Base-by-base conservation (phyloP, 2,329 filamentous ascomycete genomes). In the Drechslerella dactyloides region DNA sequence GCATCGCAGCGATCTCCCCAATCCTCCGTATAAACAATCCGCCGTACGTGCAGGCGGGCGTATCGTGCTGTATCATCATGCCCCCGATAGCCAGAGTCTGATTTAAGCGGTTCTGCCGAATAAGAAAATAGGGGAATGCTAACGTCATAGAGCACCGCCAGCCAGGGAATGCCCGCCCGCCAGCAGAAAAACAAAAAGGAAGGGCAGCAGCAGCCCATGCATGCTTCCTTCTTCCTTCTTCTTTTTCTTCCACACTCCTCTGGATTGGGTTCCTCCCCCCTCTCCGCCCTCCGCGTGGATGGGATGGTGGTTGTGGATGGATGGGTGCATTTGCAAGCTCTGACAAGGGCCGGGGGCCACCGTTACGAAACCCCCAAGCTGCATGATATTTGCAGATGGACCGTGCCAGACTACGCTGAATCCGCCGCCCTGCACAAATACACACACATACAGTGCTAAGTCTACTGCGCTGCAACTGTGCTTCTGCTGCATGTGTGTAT, bases 111-210 rank as follows among this genome's bases (percentile, higher is more conserved):
- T 42, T 42, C 37, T 42, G 37, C 37, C 37, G 37, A 42, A 42
- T 42, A 50, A 58, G 54, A 70, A 59, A 48, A 60, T 40, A 58
- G 53, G 54, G 44, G 55, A n/a, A 33, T 11, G 37, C 65, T 58
- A 70, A 70, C 66, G 59, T 70, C 66, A 70, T 70, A 64, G 54
- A 44, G 59, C 52, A 46, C 51, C 51, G 5, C 46, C n/a, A 44
- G 27, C 21, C 6, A 55, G 50, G 10, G 44, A 23, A 58, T n/a
- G 37, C 19, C 57, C 40, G 57, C 35, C 44, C 30, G 37, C 23
- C 48, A 33, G 52, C 30, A 46, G 44, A 46, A 37, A 37, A 51
- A 48, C n/a, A 64, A 51, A 23, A 44, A 52, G 55, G 50, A 57
- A 42, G 51, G 42, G 33, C 23, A 51, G 35, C 59, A 51, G 46